Percentiles rank a stretch among this genome's conserved stretches.
phyloP scores from a whole-genome alignment of 164 flowering plant species.

The Tetracentron sinense region DNA sequence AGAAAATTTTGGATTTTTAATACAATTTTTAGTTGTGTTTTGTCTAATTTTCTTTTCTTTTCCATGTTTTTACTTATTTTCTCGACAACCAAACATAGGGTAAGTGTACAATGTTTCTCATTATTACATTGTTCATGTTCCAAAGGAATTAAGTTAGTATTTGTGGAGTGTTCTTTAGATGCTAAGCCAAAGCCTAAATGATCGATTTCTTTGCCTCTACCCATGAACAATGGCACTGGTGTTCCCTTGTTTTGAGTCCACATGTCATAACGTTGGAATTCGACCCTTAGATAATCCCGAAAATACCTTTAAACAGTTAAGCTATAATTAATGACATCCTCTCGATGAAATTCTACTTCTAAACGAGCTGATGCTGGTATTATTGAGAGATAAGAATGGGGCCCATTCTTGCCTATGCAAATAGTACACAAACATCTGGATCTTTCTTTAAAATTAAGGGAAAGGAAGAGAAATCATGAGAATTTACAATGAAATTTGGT shows the following conservation, averaged over 20 bases:
- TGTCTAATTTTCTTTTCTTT: too few relatives aligned
- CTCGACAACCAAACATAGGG: too few relatives aligned
- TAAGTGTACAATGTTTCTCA: slow-evolving; percentile 14
- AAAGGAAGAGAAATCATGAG: too few relatives aligned
- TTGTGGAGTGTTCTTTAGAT: slow-evolving; percentile 17
- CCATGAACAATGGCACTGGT: slow-evolving; percentile 10
- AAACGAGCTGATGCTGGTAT: slow-evolving; percentile 10
- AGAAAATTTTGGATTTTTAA: too few relatives aligned
- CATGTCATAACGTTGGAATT: slow-evolving; percentile 6
- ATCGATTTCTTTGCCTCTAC: slow-evolving; percentile 10
- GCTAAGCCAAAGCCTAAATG: slow-evolving; percentile 11
- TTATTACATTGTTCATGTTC: slow-evolving; percentile 13
- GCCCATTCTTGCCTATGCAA: slow-evolving; percentile 5
- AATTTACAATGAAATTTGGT: too few relatives aligned
- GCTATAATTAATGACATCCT: slow-evolving; percentile 12
- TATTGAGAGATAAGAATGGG: slow-evolving; percentile 7
- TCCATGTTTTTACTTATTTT: too few relatives aligned
- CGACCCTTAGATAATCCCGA: slow-evolving; percentile 17
- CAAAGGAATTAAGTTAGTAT: slow-evolving; percentile 9
- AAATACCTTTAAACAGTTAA: slow-evolving; percentile 17
- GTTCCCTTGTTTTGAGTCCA: not conserved
- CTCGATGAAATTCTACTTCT: slow-evolving; percentile 14
- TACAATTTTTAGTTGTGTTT: too few relatives aligned
- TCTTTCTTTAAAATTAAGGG: too few relatives aligned
- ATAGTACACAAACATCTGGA: not conserved